phyloP scores from a whole-genome alignment of 306 rosid genomes.

The Sphenostylis stenocarpa region DNA sequence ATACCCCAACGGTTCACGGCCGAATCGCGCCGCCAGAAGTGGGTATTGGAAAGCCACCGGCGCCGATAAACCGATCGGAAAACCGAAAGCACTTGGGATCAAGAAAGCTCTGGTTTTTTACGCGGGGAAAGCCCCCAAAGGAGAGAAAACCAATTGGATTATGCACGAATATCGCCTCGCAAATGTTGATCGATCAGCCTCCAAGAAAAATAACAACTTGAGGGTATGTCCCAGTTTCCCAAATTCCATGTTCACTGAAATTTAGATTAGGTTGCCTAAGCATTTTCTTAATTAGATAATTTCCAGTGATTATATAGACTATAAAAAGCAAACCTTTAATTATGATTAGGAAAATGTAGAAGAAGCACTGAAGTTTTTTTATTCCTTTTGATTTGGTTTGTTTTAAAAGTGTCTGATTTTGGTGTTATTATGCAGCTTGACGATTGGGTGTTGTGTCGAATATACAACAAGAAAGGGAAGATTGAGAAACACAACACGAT shows the following conservation, averaged over 20 bases:
- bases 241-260: neutral
- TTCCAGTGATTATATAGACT: too few species aligned
- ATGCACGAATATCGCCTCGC: conserved; percentile 99
- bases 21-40: conserved; percentile 84
- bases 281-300: too few species aligned
- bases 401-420: neutral
- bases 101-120: conserved; percentile 92
- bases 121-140: conserved; percentile 85
- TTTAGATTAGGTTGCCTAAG: too few species aligned
- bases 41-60: conserved; percentile 99
- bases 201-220: conserved; percentile 55
- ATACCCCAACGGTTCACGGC: conserved; percentile 94
- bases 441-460: conserved; percentile 93
- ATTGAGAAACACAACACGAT: conserved; percentile 51
- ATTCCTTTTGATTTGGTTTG: too few species aligned
- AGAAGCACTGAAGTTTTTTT: too few species aligned
- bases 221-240: conserved; percentile 50
- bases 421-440: conserved; percentile 63
- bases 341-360: too few species aligned
- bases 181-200: conserved; percentile 84
- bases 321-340: too few species aligned
- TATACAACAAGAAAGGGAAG: conserved; percentile 88
- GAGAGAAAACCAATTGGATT: conserved; percentile 94
- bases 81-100: conserved; percentile 76
- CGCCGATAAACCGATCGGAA: conserved; percentile 90